phyloP scores from a whole-genome alignment of 768 basidiomycete species.

The Tylopilus cervinicoccineus region DNA sequence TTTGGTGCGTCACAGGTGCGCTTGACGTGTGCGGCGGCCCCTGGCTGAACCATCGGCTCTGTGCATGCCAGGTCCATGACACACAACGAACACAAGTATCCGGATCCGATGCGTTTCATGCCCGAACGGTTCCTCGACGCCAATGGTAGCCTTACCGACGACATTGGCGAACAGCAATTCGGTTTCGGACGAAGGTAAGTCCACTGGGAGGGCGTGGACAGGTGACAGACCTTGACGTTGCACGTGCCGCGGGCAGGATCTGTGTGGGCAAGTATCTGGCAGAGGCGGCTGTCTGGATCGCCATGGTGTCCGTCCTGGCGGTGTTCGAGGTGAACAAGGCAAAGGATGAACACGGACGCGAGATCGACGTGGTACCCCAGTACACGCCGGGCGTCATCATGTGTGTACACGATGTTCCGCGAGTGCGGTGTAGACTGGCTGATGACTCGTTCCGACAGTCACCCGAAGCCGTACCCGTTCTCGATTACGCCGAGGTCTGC shows the following conservation, averaged over 20 bases:
- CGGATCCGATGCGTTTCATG: constrained; percentile 19
- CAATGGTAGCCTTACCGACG: constrained; percentile 18
- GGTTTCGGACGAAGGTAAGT: constrained; percentile 26
- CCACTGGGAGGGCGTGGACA: too few species aligned
- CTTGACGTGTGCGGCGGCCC: too few species aligned
- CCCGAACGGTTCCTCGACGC: constrained; percentile 17
- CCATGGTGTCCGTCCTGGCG: constrained; percentile 23
- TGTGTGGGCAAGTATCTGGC: constrained; percentile 27
- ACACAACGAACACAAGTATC: constrained; percentile 19
- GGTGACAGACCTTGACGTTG: too few species aligned
- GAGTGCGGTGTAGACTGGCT: not conserved
- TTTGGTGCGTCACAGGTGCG: constrained; percentile 6
- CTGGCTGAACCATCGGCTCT: too few species aligned
- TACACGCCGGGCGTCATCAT: constrained; percentile 25
- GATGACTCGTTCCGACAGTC: not conserved
- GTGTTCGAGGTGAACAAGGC: constrained; percentile 29
- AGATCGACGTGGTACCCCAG: constrained; percentile 22
- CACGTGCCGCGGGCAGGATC: constrained; percentile 16
- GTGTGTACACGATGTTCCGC: constrained; percentile 12
- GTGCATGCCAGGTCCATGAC: constrained; percentile 26
- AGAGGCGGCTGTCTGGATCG: constrained; percentile 24
- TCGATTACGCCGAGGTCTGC: constrained; percentile 16
- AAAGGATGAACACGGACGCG: constrained; percentile 28
- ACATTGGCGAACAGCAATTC: constrained; percentile 15
- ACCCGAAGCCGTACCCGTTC: constrained; percentile 14